phyloP scores from a whole-genome alignment of 2,329 filamentous ascomycete genomes.

The Didymella keratinophila region DNA sequence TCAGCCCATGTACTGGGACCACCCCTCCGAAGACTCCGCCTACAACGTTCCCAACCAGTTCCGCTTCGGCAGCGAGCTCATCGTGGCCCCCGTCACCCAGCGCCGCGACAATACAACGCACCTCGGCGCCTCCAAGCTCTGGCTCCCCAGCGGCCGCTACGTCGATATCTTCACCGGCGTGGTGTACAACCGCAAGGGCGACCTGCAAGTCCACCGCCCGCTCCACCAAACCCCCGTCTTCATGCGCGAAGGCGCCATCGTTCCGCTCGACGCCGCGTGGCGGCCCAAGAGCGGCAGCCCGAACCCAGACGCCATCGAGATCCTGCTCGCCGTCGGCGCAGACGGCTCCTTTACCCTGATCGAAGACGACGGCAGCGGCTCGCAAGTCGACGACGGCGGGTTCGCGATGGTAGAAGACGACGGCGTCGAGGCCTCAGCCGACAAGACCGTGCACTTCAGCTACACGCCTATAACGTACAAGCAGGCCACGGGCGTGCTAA shows the following conservation, averaged over 20 bases:
- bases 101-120: constrained; percentile 59
- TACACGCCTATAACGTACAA: constrained; percentile 50
- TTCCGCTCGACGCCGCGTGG: constrained; percentile 61
- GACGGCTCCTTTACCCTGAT: constrained; percentile 60
- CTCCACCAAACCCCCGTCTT: constrained; percentile 63
- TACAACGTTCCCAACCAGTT: constrained; percentile 67
- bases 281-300: constrained; percentile 57
- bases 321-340: constrained; percentile 56
- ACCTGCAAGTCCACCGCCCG: constrained; percentile 60
- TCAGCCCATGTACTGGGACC: constrained; percentile 70
- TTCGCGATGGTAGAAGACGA: constrained; percentile 55
- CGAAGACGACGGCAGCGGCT: constrained; percentile 56
- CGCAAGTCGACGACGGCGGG: constrained; percentile 47
- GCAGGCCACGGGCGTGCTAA: constrained; percentile 47
- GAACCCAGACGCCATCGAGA: constrained; percentile 59
- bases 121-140: constrained; percentile 60
- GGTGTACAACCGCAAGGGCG: constrained; percentile 65
- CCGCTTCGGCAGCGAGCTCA: constrained; percentile 64
- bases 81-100: constrained; percentile 65
- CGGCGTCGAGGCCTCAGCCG: constrained; percentile 29
- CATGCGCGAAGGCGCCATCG: constrained; percentile 64
- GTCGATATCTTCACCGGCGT: constrained; percentile 67
- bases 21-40: constrained; percentile 61
- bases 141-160: constrained; percentile 64
- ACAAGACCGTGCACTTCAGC: constrained; percentile 43